Percentiles rank a stretch among this genome's conserved stretches.
phyloP scores from a whole-genome alignment of 805 yeast species.

The Candida hungchunana region DNA sequence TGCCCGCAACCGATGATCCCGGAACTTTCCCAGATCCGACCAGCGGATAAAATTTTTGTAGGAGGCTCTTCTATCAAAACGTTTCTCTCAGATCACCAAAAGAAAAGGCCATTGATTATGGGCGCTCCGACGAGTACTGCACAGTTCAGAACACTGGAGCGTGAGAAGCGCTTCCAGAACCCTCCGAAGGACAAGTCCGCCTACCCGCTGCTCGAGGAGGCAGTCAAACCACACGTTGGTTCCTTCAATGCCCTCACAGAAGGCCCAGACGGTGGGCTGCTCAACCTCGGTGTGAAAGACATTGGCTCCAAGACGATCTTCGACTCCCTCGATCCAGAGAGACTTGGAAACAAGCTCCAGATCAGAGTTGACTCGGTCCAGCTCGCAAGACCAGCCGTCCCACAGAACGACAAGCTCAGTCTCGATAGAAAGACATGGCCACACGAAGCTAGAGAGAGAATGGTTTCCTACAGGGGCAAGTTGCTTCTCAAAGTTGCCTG shows the following conservation, averaged over 20 bases:
- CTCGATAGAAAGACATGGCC: constrained; percentile 78
- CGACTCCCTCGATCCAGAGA: constrained; percentile 65
- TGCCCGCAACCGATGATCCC: constrained; percentile 13
- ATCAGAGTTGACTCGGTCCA: constrained; percentile 89
- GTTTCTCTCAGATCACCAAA: background rate
- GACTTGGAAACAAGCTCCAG: constrained; percentile 79
- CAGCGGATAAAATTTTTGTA: constrained; percentile 8
- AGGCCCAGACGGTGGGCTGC: constrained; percentile 79
- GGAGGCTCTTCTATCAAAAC: background rate
- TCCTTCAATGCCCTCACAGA: constrained; percentile 94
- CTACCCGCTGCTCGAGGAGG: constrained; percentile 78
- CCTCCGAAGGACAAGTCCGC: constrained; percentile 88
- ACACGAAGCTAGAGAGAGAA: constrained; percentile 85
- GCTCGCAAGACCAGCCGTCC: constrained; percentile 77
- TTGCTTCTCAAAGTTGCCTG: constrained; percentile 75
- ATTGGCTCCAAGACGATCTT: constrained; percentile 83
- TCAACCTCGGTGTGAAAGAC: constrained; percentile 82
- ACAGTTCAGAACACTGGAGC: constrained; percentile 67
- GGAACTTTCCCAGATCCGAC: constrained; percentile 7
- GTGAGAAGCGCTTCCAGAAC: constrained; percentile 77
- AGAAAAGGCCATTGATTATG: constrained; percentile 9
- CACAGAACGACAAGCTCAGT: constrained; percentile 67
- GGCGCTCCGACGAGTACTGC: constrained; percentile 35
- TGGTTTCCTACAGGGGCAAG: constrained; percentile 76
- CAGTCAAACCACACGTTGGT: constrained; percentile 92